phyloP scores from a whole-genome alignment of 768 basidiomycete species.

The Ramaria rubella region DNA sequence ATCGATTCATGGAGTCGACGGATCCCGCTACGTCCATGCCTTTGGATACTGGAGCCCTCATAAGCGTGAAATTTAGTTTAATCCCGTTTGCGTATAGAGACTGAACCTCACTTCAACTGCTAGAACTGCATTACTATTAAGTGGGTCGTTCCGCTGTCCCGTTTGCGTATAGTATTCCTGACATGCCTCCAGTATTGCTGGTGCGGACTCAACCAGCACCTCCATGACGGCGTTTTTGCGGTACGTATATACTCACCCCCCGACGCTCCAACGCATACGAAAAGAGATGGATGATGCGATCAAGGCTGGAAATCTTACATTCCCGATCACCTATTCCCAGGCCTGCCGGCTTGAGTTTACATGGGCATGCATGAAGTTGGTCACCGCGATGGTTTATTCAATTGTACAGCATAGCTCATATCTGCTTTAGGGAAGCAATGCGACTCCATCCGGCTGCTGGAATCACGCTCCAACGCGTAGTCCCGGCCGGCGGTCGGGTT shows the following conservation, averaged over 20 bases:
- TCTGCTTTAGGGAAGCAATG: conserved; percentile 26
- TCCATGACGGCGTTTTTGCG: conserved; percentile 2
- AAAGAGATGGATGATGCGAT: conserved; percentile 7
- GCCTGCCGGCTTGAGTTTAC: neutral
- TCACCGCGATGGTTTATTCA: neutral
- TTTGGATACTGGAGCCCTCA: neutral
- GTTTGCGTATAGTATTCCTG: neutral
- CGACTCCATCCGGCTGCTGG: conserved; percentile 30
- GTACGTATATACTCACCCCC: conserved; percentile 4
- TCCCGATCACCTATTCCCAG: conserved; percentile 1
- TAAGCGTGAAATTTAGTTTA: too few relatives aligned
- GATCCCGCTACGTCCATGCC: neutral
- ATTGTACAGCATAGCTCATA: conserved; percentile 20
- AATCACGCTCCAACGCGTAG: conserved; percentile 30
- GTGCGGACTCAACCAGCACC: conserved; percentile 2
- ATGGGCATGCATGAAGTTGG: conserved; percentile 6
- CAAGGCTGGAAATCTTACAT: neutral
- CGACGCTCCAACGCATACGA: neutral
- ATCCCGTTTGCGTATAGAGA: too few relatives aligned
- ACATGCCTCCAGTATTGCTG: conserved; percentile 9
- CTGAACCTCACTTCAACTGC: neutral
- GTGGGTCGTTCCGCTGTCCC: neutral
- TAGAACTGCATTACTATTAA: neutral
- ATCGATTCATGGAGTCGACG: conserved; percentile 5
- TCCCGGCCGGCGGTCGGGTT: conserved; percentile 22